These are phyloP conservation scores for Hanseniaspora thailandica DNA, from an alignment of 805 yeast species.

Conservation along the genomic window DNA sequence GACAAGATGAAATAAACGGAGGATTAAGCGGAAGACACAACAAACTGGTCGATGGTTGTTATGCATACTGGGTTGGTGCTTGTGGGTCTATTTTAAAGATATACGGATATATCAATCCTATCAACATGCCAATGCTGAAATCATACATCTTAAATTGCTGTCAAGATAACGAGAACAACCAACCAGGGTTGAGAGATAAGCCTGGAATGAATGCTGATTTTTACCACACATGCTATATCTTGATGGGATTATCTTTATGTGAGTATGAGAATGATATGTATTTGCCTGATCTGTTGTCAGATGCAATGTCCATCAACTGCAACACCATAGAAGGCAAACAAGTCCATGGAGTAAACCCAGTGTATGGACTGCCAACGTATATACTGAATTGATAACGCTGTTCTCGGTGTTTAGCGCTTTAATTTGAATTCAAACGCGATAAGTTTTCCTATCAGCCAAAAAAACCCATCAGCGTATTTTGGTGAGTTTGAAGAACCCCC, in stretches of 20 bases:
- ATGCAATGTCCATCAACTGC: neutral
- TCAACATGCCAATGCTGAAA: conserved; percentile 48
- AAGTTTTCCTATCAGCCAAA: neutral
- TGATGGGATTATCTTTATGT: conserved; percentile 48
- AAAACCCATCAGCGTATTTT: too few species aligned
- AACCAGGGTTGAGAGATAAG: conserved; percentile 79
- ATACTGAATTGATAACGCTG: neutral
- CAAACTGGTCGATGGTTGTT: conserved; percentile 92
- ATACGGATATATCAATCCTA: conserved; percentile 24
- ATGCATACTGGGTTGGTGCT: conserved; percentile 92
- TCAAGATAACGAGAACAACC: conserved; percentile 35
- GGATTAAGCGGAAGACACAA: conserved; percentile 86
- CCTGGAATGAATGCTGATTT: conserved; percentile 73
- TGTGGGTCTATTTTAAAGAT: conserved; percentile 42
- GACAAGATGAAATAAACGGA: conserved; percentile 68
- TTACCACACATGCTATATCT: conserved; percentile 80
- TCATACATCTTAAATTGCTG: conserved; percentile 66
- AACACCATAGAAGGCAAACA: neutral
- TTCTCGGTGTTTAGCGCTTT: neutral
- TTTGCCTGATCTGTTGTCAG: neutral
- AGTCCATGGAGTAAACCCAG: conserved; percentile 37
- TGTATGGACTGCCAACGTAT: conserved; percentile 39
- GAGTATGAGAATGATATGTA: conserved; percentile 22
- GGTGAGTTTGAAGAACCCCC: too few species aligned
- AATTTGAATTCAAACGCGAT: neutral